Evolutionary conservation across 2,329 filamentous ascomycete species (phyloP).

Genomic region (Fonsecaea multimorphosa): DNA sequence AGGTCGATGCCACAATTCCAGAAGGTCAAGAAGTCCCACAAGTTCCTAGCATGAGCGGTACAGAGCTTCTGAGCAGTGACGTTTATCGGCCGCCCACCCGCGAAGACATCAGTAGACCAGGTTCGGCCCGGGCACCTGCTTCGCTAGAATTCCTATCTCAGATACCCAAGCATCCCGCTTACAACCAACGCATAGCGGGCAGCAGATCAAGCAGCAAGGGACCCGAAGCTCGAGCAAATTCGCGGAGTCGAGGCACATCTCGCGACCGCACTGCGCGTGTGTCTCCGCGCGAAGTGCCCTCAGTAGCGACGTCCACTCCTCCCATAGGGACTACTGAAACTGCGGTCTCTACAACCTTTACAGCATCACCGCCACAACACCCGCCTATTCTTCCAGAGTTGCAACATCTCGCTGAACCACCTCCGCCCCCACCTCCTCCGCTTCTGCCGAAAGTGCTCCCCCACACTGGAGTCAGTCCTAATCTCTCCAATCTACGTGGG

Average conservation of each 20-base stretch:
- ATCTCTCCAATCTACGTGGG: constrained; percentile 41
- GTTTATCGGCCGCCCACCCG: constrained; percentile 47
- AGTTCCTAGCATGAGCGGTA: constrained; percentile 61
- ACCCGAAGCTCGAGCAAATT: constrained; percentile 54
- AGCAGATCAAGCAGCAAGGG: constrained; percentile 52
- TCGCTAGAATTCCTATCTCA: constrained; percentile 32
- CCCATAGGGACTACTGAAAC: constrained; percentile 10
- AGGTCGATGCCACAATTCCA: constrained; percentile 59
- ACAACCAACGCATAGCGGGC: constrained; percentile 40
- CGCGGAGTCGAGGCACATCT: constrained; percentile 58
- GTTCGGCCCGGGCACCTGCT: constrained; percentile 27
- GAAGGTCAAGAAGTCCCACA: constrained; percentile 57
- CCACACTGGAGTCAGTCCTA: constrained; percentile 41
- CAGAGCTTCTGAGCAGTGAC: constrained; percentile 46
- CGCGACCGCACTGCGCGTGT: constrained; percentile 36
- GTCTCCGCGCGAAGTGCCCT: constrained; percentile 28
- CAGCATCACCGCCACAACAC: constrained; percentile 30
- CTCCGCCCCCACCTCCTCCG: constrained; percentile 40
- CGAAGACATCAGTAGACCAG: constrained; percentile 30
- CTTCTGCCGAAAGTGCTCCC: constrained; percentile 15
- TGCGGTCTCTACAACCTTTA: neutral
- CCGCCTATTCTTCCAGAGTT: constrained; percentile 65
- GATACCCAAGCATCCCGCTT: constrained; percentile 39
- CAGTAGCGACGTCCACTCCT: constrained; percentile 14
- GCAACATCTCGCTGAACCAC: constrained; percentile 62